Conservation (phyloP, 139 green algal species). For the Gonium pectorale region DNA sequence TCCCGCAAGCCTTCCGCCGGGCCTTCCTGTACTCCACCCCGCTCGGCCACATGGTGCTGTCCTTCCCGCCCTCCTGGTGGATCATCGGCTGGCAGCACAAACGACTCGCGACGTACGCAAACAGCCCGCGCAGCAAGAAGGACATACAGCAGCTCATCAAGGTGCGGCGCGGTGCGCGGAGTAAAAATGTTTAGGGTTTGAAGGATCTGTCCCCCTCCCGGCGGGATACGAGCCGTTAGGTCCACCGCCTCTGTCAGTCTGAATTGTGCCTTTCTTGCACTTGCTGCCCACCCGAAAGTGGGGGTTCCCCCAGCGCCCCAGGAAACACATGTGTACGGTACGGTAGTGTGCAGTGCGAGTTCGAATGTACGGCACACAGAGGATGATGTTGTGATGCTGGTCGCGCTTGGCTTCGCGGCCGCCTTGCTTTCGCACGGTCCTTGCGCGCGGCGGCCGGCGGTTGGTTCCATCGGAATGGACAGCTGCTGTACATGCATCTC, state of each 20-base stretch:
- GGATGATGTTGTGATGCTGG: too few relatives aligned
- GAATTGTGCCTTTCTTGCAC: background rate
- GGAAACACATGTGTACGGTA: background rate
- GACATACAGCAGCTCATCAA: slow-evolving; percentile 30
- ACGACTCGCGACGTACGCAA: slow-evolving; percentile 31
- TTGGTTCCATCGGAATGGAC: too few relatives aligned
- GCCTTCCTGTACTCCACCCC: slow-evolving; percentile 43
- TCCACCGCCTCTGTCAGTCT: background rate
- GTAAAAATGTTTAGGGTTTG: background rate
- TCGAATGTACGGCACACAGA: too few relatives aligned
- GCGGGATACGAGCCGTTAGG: too few relatives aligned
- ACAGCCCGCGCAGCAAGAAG: slow-evolving; percentile 51
- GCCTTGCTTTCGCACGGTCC: too few relatives aligned
- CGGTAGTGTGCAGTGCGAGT: too few relatives aligned
- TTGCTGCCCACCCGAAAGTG: background rate
- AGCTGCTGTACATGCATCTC: too few relatives aligned
- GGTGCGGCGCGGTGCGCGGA: background rate
- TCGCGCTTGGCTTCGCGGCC: too few relatives aligned
- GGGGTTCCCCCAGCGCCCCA: too few relatives aligned
- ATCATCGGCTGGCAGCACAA: slow-evolving; percentile 51
- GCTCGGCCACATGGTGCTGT: slow-evolving; percentile 38
- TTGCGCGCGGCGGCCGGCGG: too few relatives aligned
- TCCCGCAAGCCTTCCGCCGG: slow-evolving; percentile 9
- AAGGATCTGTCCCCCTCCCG: background rate
- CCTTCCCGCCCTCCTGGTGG: slow-evolving; percentile 47